Evolutionary conservation across 768 basidiomycete genomes (phyloP), one percentile per base, ranked within the genome.

Genomic region (Suillus hirtellus): DNA sequence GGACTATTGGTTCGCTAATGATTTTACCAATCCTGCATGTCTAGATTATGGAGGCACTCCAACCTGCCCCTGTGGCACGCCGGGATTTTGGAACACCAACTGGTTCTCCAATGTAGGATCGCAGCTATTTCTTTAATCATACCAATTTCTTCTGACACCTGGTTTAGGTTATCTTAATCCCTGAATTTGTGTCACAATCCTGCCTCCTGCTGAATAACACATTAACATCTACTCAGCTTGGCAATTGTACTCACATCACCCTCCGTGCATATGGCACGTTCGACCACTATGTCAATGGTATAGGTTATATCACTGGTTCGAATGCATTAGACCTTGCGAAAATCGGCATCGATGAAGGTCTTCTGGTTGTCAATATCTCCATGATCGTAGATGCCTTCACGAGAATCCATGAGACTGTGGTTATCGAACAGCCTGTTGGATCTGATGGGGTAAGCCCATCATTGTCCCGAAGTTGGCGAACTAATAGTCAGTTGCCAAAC

Each of bases 281-380:
- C 63, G 76, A 75, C 60, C 75, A 72, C 60, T 73, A 67, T 49
- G 72, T 84, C 37, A 78, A 81, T 67, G 79, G 81, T 27, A 69
- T 82, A 1, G 81, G 83, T 17, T 80, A 76, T 46, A 70, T 88
- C 27, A 84, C 85, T 37, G 89, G 89, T 14, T 87, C 89, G 4
- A 89, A 90, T 68, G 78, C 81, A 1, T 75, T 89, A 50, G 88
- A 90, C 69, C 79, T 90, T 42, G 85, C 86, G 27, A 84, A 81
- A 68, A 83, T 89, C 55, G 85, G 86, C 11, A 84, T 88, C 14
- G 85, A 87, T 35, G 68, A 76, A 69, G 71, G 83, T 67, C 43
- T 78, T 77, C 62, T 77, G 58, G 72, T 59, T 47, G 65, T 60
- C 55, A 85, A 88, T 65, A 68, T 66, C 21, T 76, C 81, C 2